Evolutionary conservation across 2,329 filamentous ascomycete species (phyloP), one percentile per base, ranked within the genome.

Genomic region (Alternaria gansuensis): DNA sequence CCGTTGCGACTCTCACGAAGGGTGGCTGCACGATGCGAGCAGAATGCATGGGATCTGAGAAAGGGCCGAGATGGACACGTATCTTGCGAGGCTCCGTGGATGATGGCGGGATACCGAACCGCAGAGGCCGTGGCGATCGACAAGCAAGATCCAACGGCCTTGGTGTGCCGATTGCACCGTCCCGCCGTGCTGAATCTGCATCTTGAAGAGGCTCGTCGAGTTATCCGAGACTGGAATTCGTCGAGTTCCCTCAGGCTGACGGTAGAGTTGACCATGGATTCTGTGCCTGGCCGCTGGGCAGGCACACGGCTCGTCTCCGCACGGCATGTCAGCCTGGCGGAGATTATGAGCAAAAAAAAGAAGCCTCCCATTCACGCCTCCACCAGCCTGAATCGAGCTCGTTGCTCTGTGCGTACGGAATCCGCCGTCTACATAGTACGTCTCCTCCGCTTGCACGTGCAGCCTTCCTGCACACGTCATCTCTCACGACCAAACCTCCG

Each of bases 141-240:
- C 60, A 45, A 51, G 33, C 50, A 49, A 56, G 45, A 62, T 59
- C 36, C 31, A 46, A 23, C 52, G 36, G 34, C 45, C 39, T 55
- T 36, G 44, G 8, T n/a, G 33, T 23, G 24, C 14, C 26, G 39
- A 43, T 34, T 43, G 14, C 37, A 34, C 44, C 44, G 44, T 33
- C 50, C 50, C 41, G 34, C 39, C 36, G 49, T 39, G 10, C 21
- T 31, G 34, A 29, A 29, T 37, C 36, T 17, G 37, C 33, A 34
- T 26, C 34, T 36, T 28, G 39, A 24, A 28, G 23, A 34, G 17
- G 17, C 3, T 48, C 13, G 31, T n/a, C 5, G 44, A 26, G 29
- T 28, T 34, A 26, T 7, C 11, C n/a, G 33, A 33, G 40, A 31
- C 44, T 36, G 31, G 26, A 17, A 26, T 4, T 48, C 13, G 31